Percentiles rank a stretch among this genome's conserved stretches.
Evolutionary conservation across 2,329 filamentous ascomycete genomes (phyloP).

Genomic region (Pyrenophora teres): DNA sequence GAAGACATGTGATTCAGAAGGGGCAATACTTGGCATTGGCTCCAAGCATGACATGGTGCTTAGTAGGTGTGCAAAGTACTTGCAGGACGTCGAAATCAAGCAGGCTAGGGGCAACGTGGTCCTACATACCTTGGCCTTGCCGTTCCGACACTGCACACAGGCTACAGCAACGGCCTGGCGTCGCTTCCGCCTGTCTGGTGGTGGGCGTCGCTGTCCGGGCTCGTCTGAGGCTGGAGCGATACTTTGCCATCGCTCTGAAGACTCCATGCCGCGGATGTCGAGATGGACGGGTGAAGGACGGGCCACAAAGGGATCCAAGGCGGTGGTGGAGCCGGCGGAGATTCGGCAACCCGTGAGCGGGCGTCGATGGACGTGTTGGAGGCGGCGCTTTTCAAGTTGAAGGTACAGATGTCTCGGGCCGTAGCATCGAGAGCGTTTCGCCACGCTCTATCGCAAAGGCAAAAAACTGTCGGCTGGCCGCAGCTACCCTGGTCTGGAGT

Average conservation of each 20-base stretch:
- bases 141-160: constrained; percentile 29
- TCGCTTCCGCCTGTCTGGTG: constrained; percentile 23
- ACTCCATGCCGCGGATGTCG: constrained; percentile 19
- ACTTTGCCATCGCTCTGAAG: constrained; percentile 28
- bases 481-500: neutral
- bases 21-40: neutral
- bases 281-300: constrained; percentile 1
- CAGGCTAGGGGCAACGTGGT: constrained; percentile 1
- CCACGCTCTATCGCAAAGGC: constrained; percentile 1
- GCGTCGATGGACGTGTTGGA: constrained; percentile 3
- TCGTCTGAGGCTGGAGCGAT: constrained; percentile 34
- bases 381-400: neutral
- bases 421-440: constrained; percentile 4
- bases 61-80: neutral
- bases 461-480: neutral
- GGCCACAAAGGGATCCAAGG: neutral
- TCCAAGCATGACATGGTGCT: neutral
- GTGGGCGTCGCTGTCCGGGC: constrained; percentile 23
- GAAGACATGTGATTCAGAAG: neutral
- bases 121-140: constrained; percentile 31
- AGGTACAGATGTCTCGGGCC: neutral
- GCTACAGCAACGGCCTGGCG: constrained; percentile 31
- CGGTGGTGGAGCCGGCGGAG: constrained; percentile 10
- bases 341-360: constrained; percentile 9
- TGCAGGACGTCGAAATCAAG: neutral